These are phyloP conservation scores for Casuarina glauca DNA, from an alignment of 306 rosid genomes.

Conservation along the genomic window DNA sequence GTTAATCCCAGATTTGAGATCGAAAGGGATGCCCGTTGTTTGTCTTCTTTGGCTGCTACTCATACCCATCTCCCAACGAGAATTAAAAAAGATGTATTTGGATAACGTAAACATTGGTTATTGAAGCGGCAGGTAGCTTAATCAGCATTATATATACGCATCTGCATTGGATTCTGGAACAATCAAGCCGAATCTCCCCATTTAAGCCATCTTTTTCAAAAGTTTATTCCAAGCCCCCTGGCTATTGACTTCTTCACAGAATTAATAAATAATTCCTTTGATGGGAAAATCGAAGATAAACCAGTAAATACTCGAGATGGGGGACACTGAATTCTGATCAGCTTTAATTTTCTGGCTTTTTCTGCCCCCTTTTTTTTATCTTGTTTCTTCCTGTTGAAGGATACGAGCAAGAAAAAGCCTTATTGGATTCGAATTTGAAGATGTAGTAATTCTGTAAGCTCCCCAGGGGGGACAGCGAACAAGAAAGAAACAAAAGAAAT, in stretches of 20 bases:
- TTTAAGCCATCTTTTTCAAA: neutral
- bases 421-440: neutral
- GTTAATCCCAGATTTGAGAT: neutral
- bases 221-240: neutral
- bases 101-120: neutral
- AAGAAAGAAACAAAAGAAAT: slow-evolving; percentile 22
- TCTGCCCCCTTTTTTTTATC: no score
- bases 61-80: neutral
- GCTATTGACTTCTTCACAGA: neutral
- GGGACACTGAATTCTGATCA: no score
- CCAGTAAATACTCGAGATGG: no score
- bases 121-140: neutral
- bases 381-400: no score
- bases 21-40: neutral
- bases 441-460: neutral
- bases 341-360: no score
- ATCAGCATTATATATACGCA: neutral
- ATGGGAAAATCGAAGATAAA: no score
- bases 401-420: neutral
- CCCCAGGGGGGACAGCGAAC: slow-evolving; percentile 8
- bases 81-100: neutral
- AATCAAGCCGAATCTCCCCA: neutral
- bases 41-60: neutral
- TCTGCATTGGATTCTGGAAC: neutral
- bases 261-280: neutral